These are phyloP conservation scores for Russula emetica DNA, from an alignment of 768 basidiomycete species.

Conservation along the genomic window DNA sequence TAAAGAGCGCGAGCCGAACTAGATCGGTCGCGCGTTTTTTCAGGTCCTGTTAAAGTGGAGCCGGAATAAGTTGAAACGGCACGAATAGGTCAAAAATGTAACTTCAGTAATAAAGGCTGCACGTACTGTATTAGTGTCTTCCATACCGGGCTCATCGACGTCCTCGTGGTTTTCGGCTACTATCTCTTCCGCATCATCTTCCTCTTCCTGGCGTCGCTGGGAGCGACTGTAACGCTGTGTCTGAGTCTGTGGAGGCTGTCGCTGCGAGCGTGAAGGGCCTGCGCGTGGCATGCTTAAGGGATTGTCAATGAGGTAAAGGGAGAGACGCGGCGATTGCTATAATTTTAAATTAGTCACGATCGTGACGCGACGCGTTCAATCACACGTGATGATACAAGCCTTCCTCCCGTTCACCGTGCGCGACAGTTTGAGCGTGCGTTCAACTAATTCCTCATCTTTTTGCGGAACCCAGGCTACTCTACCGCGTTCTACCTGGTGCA, in stretches of 20 bases:
- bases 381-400: too few species aligned
- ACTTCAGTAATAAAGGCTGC: background rate
- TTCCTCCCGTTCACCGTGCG: too few species aligned
- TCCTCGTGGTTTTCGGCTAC: constrained; percentile 34
- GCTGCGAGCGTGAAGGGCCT: constrained; percentile 40
- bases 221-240: constrained; percentile 28
- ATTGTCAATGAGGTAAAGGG: background rate
- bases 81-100: background rate
- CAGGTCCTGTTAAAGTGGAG: constrained; percentile 46
- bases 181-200: constrained; percentile 38
- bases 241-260: constrained; percentile 32
- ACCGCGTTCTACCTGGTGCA: constrained; percentile 5
- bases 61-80: background rate
- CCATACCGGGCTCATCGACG: constrained; percentile 34
- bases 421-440: too few species aligned
- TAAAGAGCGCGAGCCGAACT: constrained; percentile 77
- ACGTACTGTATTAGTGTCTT: constrained; percentile 18
- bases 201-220: constrained; percentile 31
- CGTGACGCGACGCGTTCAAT: constrained; percentile 6
- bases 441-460: too few species aligned
- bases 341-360: background rate
- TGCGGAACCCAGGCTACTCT: too few species aligned
- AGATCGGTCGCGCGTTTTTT: constrained; percentile 65
- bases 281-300: constrained; percentile 34
- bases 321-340: background rate